Evolutionary conservation across 805 yeast species (phyloP).

Genomic region (Starmerella cellae): DNA sequence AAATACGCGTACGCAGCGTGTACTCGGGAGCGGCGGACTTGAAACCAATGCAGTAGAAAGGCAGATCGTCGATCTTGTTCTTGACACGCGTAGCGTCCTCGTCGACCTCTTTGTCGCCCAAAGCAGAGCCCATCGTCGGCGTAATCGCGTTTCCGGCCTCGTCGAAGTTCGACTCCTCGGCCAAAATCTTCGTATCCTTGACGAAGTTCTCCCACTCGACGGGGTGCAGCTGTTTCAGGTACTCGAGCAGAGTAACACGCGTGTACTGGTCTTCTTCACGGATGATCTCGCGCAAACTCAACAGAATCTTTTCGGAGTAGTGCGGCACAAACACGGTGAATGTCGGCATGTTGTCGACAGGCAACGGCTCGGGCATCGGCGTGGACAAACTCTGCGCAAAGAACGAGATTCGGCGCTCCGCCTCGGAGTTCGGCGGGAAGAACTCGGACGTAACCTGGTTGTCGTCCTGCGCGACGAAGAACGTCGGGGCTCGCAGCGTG

Average conservation of each 20-base stretch:
- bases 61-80: slow-evolving; percentile 78
- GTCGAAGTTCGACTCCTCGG: slow-evolving; percentile 79
- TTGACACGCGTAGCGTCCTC: slow-evolving; percentile 60
- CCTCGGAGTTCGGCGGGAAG: slow-evolving; percentile 94
- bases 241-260: slow-evolving; percentile 84
- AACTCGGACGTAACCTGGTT: slow-evolving; percentile 87
- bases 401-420: slow-evolving; percentile 98
- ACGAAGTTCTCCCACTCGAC: slow-evolving; percentile 97
- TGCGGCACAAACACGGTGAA: slow-evolving; percentile 95
- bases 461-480: slow-evolving; percentile 96
- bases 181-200: slow-evolving; percentile 86
- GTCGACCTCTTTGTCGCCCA: slow-evolving; percentile 20
- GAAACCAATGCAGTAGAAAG: slow-evolving; percentile 93
- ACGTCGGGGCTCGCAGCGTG: slow-evolving; percentile 96
- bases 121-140: slow-evolving; percentile 3
- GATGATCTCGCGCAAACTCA: slow-evolving; percentile 89
- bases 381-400: slow-evolving; percentile 98
- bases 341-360: slow-evolving; percentile 99
- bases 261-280: slow-evolving; percentile 96
- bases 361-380: slow-evolving; percentile 96
- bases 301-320: slow-evolving; percentile 82
- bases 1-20: slow-evolving; percentile 87
- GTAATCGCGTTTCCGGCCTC: slow-evolving; percentile 30
- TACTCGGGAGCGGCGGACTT: slow-evolving; percentile 96
- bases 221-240: slow-evolving; percentile 88